Conservation (phyloP, 2,329 filamentous ascomycete genomes). For the Akanthomyces uredinophilus region DNA sequence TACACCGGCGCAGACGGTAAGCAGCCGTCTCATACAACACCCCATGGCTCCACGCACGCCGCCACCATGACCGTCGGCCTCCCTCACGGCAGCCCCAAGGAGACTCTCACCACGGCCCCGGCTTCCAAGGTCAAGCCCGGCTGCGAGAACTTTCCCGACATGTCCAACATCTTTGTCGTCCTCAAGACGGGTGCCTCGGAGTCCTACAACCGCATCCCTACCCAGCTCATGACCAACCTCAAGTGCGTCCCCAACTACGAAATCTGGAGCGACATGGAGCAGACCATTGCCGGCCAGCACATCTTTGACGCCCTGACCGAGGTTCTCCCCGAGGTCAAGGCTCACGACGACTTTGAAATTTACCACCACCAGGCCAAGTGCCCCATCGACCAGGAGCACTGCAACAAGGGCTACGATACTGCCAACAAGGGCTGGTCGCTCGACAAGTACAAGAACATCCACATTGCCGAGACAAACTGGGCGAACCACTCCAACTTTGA, state of each 20-base stretch:
- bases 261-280: constrained; percentile 54
- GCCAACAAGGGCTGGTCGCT: constrained; percentile 43
- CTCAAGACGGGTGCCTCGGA: constrained; percentile 57
- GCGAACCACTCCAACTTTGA: constrained; percentile 44
- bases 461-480: constrained; percentile 53
- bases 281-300: constrained; percentile 39
- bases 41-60: neutral
- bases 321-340: constrained; percentile 38
- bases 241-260: constrained; percentile 46
- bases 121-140: constrained; percentile 20
- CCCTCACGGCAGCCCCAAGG: neutral
- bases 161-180: constrained; percentile 43
- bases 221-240: constrained; percentile 49
- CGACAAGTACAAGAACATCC: constrained; percentile 59
- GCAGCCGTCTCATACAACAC: constrained; percentile 6
- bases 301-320: constrained; percentile 43
- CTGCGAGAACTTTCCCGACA: constrained; percentile 38
- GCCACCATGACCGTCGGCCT: constrained; percentile 1
- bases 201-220: constrained; percentile 45
- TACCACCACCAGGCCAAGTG: constrained; percentile 43
- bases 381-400: constrained; percentile 39
- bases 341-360: constrained; percentile 47
- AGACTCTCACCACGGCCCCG: neutral
- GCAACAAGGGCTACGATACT: constrained; percentile 29
- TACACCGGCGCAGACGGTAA: neutral